These are phyloP conservation scores for Aspergillus campestris DNA, from an alignment of 495 filamentous ascomycete species.

Conservation along the genomic window DNA sequence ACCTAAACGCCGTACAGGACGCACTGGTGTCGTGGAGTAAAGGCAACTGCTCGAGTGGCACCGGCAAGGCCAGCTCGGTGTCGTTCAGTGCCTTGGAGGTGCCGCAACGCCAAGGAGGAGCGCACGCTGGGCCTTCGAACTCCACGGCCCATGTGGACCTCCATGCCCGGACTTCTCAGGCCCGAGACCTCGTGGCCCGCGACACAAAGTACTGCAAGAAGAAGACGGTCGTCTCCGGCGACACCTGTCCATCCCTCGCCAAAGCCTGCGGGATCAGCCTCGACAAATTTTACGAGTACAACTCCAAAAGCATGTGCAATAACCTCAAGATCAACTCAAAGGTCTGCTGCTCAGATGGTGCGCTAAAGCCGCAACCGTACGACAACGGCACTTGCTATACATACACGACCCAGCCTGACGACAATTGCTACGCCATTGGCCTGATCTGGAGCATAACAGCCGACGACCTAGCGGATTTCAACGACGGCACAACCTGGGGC, in stretches of 20 bases:
- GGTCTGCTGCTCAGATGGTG: conserved; percentile 41
- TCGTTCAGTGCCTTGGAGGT: too few relatives aligned
- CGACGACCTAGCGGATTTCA: conserved; percentile 21
- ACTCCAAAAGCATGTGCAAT: not conserved
- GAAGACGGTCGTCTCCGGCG: not conserved
- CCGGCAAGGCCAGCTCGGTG: too few relatives aligned
- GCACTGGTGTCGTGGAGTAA: conserved; percentile 1
- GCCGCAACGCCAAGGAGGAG: too few relatives aligned
- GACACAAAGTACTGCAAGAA: not conserved
- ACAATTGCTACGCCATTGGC: conserved; percentile 21
- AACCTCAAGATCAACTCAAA: too few relatives aligned
- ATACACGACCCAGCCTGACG: conserved; percentile 23
- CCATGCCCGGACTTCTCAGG: not conserved
- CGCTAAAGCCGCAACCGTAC: conserved; percentile 28
- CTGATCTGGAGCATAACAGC: conserved; percentile 20
- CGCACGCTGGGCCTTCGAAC: not conserved
- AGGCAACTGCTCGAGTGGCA: not conserved
- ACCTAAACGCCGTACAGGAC: conserved; percentile 1
- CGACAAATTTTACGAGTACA: conserved; percentile 1
- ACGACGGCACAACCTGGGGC: conserved; percentile 30
- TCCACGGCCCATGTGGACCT: not conserved
- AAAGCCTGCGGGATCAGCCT: conserved; percentile 1
- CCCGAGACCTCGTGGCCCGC: too few relatives aligned
- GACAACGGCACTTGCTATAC: conserved; percentile 32
- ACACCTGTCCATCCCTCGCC: conserved; percentile 1